These are phyloP conservation scores for Carex cristatella DNA, from an alignment of 176 grass and related monocot genomes.

Conservation along the genomic window DNA sequence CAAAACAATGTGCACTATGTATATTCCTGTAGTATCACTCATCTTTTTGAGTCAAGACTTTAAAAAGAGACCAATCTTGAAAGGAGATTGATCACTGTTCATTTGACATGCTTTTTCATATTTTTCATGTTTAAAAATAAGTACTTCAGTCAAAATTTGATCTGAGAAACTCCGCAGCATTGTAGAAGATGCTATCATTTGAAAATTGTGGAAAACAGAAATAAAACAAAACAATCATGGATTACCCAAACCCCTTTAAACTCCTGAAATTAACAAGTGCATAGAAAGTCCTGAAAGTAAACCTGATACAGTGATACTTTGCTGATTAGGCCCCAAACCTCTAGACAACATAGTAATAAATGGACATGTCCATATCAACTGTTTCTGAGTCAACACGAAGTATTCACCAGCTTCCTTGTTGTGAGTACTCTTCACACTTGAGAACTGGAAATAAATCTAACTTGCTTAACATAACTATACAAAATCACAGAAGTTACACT, in stretches of 20 bases:
- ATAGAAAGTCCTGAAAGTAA: neutral
- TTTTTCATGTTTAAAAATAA: too few relatives aligned
- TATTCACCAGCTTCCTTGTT: neutral
- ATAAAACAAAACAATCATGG: neutral
- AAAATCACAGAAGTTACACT: neutral
- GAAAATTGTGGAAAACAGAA: too few relatives aligned
- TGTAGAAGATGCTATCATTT: too few relatives aligned
- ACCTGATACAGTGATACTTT: neutral
- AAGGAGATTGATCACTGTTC: too few relatives aligned
- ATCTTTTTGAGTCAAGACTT: too few relatives aligned
- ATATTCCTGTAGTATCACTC: too few relatives aligned
- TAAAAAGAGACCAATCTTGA: too few relatives aligned
- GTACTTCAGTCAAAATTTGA: too few relatives aligned
- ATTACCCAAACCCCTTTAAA: neutral
- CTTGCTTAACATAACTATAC: neutral
- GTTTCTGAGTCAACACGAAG: neutral
- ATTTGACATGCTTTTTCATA: too few relatives aligned
- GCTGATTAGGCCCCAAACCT: neutral
- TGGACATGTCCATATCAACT: neutral
- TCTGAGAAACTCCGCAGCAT: too few relatives aligned
- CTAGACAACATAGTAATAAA: neutral
- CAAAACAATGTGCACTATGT: too few relatives aligned
- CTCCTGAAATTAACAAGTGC: neutral
- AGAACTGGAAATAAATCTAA: neutral
- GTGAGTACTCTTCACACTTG: neutral